These are phyloP conservation scores for Trametopsis cervina DNA, from an alignment of 768 basidiomycete species.

Conservation along the genomic window DNA sequence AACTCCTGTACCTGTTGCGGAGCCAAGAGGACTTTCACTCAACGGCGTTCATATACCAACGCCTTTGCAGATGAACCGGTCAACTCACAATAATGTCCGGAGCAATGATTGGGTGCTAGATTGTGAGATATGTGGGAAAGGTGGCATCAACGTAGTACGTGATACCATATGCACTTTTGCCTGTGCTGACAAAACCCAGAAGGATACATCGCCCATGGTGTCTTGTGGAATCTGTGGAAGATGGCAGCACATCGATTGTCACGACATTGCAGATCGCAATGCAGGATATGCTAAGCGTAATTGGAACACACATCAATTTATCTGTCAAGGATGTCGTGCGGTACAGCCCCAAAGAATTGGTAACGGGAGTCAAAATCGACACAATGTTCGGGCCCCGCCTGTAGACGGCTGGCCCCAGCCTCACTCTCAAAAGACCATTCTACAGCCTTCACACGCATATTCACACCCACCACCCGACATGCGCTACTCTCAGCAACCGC, in stretches of 20 bases:
- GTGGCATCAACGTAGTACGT: conserved; percentile 68
- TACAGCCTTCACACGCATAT: conserved; percentile 1
- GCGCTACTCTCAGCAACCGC: conserved; percentile 5
- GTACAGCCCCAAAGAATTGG: background rate
- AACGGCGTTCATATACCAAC: conserved; percentile 4
- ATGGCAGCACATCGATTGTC: conserved; percentile 90
- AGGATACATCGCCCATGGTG: conserved; percentile 73
- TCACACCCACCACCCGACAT: background rate
- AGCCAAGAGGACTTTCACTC: background rate
- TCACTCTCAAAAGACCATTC: conserved; percentile 2
- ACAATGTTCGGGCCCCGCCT: background rate
- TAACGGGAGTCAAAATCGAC: background rate
- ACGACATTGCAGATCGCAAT: conserved; percentile 61
- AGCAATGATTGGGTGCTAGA: conserved; percentile 78
- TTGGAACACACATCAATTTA: conserved; percentile 84
- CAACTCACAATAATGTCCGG: conserved; percentile 38
- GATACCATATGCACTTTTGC: too few species aligned
- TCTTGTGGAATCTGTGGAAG: conserved; percentile 75
- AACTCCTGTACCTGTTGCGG: background rate
- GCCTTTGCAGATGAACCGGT: conserved; percentile 18
- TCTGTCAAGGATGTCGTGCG: conserved; percentile 53
- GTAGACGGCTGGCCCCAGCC: conserved; percentile 1
- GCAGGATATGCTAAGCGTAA: conserved; percentile 64
- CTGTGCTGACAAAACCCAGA: conserved; percentile 39
- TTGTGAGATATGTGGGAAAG: conserved; percentile 77